Evolutionary conservation across 208 protist species (phyloP).

Genomic region (Crithidia mellificae): DNA sequence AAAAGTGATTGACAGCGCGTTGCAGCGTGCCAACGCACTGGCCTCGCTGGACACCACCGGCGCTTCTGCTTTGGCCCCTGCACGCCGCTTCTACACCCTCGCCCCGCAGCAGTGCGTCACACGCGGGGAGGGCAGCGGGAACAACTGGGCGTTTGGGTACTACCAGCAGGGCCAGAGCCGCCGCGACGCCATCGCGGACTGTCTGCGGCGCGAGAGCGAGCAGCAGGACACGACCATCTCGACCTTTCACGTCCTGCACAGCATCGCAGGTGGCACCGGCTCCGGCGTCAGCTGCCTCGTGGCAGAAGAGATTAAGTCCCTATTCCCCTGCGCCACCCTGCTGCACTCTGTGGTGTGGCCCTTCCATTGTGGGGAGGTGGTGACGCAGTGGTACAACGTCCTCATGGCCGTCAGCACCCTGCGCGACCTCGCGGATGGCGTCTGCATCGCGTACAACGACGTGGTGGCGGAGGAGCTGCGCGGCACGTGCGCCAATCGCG

Average conservation of each 20-base stretch:
- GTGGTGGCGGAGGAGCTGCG: slow-evolving; percentile 40
- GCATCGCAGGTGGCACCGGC: slow-evolving; percentile 89
- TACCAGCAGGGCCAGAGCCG: slow-evolving; percentile 59
- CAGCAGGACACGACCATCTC: slow-evolving; percentile 47
- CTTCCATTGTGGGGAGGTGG: slow-evolving; percentile 78
- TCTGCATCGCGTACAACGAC: slow-evolving; percentile 70
- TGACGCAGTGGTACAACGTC: slow-evolving; percentile 89
- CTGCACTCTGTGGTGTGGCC: slow-evolving; percentile 82
- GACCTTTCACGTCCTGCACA: slow-evolving; percentile 82
- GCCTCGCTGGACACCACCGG: neutral
- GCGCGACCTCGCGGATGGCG: slow-evolving; percentile 64
- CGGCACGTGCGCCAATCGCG: slow-evolving; percentile 16
- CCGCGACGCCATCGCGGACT: slow-evolving; percentile 59
- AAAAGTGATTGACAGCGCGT: slow-evolving; percentile 67
- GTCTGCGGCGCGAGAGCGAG: slow-evolving; percentile 80
- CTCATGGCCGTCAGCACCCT: slow-evolving; percentile 65
- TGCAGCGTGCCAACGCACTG: slow-evolving; percentile 27
- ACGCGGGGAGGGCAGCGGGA: slow-evolving; percentile 75
- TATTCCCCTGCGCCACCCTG: slow-evolving; percentile 58
- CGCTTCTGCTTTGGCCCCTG: neutral
- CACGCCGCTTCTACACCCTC: slow-evolving; percentile 41
- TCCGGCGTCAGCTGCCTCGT: slow-evolving; percentile 86
- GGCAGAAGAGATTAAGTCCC: slow-evolving; percentile 61
- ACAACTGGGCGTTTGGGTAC: slow-evolving; percentile 93
- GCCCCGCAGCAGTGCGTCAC: slow-evolving; percentile 71